A percentile compares a stretch with the other conserved stretches of the same genome.
These are phyloP conservation scores for Aspergillus uvarum DNA, from an alignment of 2,329 filamentous ascomycete species.

Conservation along the genomic window DNA sequence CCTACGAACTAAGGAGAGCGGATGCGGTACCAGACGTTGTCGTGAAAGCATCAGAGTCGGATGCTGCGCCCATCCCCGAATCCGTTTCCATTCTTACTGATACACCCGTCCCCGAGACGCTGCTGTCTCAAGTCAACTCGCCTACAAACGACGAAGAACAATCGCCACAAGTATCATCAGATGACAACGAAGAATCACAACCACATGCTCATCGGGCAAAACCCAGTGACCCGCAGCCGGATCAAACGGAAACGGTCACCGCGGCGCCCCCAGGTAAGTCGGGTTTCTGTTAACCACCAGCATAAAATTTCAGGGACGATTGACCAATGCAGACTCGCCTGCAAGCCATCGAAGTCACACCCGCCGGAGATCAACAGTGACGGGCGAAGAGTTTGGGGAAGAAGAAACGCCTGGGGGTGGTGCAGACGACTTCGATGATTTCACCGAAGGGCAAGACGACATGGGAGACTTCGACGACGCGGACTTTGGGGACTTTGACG, in stretches of 20 bases:
- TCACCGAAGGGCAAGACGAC: conserved; percentile 52
- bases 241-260: conserved; percentile 42
- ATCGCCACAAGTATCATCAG: conserved; percentile 4
- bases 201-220: conserved; percentile 42
- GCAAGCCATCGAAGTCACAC: conserved; percentile 43
- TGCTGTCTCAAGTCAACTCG: conserved; percentile 46
- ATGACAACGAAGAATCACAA: conserved; percentile 26
- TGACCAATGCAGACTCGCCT: conserved; percentile 63
- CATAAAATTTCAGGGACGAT: conserved; percentile 50
- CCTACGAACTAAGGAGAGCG: conserved; percentile 56
- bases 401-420: conserved; percentile 60
- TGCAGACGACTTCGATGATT: conserved; percentile 59
- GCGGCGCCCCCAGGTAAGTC: conserved; percentile 58
- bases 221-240: conserved; percentile 45
- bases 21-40: conserved; percentile 62
- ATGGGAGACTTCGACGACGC: conserved; percentile 58
- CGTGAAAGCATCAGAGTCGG: conserved; percentile 44
- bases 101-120: conserved; percentile 43
- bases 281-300: conserved; percentile 33
- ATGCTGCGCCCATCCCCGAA: conserved; percentile 12
- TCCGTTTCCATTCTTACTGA: conserved; percentile 5
- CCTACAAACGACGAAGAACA: conserved; percentile 29
- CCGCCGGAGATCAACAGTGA: conserved; percentile 43
- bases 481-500: conserved; percentile 67
- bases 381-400: conserved; percentile 53